Evolutionary conservation across 2,329 filamentous ascomycete genomes (phyloP).

Genomic region (Chalara sp.): DNA sequence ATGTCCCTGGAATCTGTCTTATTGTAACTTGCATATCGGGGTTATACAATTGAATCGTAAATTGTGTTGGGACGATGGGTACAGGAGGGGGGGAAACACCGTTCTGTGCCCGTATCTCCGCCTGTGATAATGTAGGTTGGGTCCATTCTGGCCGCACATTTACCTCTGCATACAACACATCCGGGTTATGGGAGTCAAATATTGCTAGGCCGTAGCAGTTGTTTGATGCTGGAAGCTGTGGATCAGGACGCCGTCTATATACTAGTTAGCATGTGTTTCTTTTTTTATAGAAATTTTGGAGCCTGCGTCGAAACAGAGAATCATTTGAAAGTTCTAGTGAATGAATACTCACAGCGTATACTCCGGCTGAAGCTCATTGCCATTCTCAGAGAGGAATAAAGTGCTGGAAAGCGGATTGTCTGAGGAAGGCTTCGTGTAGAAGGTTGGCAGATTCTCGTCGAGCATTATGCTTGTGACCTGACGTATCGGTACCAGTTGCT

Average conservation of each 20-base stretch:
- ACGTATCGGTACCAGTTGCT: background rate
- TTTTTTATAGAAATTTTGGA: no score
- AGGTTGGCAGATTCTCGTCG: slow-evolving; percentile 86
- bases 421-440: slow-evolving; percentile 43
- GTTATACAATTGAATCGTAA: slow-evolving; percentile 87
- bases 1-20: slow-evolving; percentile 64
- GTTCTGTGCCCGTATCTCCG: slow-evolving; percentile 68
- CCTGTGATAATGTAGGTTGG: slow-evolving; percentile 72
- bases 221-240: slow-evolving; percentile 58
- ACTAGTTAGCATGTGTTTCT: background rate
- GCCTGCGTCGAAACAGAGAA: background rate
- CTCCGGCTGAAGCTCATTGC: slow-evolving; percentile 70
- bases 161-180: slow-evolving; percentile 83
- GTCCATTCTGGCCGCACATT: slow-evolving; percentile 80
- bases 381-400: slow-evolving; percentile 59
- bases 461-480: slow-evolving; percentile 52
- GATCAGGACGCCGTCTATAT: slow-evolving; percentile 59
- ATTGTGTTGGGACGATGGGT: slow-evolving; percentile 69
- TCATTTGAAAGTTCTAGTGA: background rate
- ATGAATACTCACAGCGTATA: slow-evolving; percentile 56
- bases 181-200: slow-evolving; percentile 72
- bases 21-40: slow-evolving; percentile 78
- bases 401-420: slow-evolving; percentile 49
- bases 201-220: slow-evolving; percentile 85
- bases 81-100: slow-evolving; percentile 59